Evolutionary conservation across 2,329 filamentous ascomycete species (phyloP).

Genomic region (Seiridium unicorne): DNA sequence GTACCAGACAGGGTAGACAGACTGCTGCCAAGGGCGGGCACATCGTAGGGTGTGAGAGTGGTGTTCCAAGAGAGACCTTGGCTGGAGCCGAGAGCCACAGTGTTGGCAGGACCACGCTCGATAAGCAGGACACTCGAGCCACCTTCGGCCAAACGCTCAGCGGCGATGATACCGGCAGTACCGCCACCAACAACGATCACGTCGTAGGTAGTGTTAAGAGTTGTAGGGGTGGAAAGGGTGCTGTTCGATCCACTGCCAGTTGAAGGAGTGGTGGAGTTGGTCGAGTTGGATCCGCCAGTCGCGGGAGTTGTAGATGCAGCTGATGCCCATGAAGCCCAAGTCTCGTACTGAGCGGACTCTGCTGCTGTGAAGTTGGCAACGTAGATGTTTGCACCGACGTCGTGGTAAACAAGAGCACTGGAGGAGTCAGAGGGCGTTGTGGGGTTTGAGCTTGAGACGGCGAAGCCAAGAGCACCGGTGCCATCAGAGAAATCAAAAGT

Average conservation of each 20-base stretch:
- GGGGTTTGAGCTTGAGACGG: not conserved
- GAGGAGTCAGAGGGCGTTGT: not conserved
- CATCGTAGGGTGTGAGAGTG: not conserved
- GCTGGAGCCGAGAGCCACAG: not conserved
- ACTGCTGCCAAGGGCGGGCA: not conserved
- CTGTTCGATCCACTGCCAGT: not conserved
- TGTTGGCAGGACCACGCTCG: constrained; percentile 2
- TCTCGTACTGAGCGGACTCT: not conserved
- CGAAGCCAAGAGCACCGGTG: not conserved
- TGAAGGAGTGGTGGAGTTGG: not conserved
- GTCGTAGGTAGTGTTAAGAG: constrained; percentile 3
- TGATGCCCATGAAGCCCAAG: not conserved
- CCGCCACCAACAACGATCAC: constrained; percentile 1
- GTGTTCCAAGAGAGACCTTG: not conserved
- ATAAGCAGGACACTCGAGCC: not conserved
- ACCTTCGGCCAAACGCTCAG: not conserved
- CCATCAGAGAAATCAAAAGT: not conserved
- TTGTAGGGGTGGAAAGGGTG: not conserved
- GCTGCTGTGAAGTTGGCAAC: constrained; percentile 1
- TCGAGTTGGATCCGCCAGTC: not conserved
- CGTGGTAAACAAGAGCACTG: constrained; percentile 1
- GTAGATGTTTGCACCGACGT: constrained; percentile 1
- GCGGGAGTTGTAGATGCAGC: not conserved
- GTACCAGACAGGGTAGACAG: not conserved
- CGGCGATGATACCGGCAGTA: constrained; percentile 2